These are phyloP conservation scores for Penicillium desertorum DNA, from an alignment of 495 filamentous ascomycete genomes.

Conservation along the genomic window DNA sequence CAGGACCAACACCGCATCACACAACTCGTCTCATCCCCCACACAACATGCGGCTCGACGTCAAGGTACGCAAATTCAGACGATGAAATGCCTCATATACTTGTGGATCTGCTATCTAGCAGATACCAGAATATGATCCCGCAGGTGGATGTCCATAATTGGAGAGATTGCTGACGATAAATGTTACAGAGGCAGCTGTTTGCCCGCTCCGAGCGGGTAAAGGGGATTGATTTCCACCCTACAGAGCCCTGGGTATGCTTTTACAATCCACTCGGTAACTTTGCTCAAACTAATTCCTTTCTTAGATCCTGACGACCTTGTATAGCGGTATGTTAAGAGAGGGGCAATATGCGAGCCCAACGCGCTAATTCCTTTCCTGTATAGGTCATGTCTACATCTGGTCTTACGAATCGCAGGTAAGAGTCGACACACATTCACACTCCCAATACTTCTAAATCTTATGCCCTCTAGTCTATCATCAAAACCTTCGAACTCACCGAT, in stretches of 20 bases:
- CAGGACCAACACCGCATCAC: constrained; percentile 43
- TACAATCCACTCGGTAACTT: constrained; percentile 2
- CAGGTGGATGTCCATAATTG: constrained; percentile 20
- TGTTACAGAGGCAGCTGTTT: constrained; percentile 70
- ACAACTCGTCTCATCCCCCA: constrained; percentile 36
- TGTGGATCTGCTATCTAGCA: neutral
- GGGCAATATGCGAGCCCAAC: constrained; percentile 9
- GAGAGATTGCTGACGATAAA: constrained; percentile 19
- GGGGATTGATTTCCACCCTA: constrained; percentile 95
- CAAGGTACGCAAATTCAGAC: constrained; percentile 62
- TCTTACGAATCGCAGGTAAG: constrained; percentile 90
- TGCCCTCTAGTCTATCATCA: constrained; percentile 72
- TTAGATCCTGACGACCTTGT: constrained; percentile 88
- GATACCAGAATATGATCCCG: constrained; percentile 20
- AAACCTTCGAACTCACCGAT: constrained; percentile 99
- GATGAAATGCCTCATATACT: constrained; percentile 9
- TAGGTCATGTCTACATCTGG: constrained; percentile 98
- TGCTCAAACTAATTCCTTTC: constrained; percentile 27
- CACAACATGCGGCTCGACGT: constrained; percentile 85
- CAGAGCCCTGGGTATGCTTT: constrained; percentile 78
- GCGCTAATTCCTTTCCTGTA: constrained; percentile 27
- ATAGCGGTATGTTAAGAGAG: constrained; percentile 67
- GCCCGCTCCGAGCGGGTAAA: constrained; percentile 89
- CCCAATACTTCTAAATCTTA: constrained; percentile 11
- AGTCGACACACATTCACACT: neutral